Evolutionary conservation across 805 yeast genomes (phyloP), one percentile per base, ranked within the genome.

Genomic region (Nadsonia fulvescens): DNA sequence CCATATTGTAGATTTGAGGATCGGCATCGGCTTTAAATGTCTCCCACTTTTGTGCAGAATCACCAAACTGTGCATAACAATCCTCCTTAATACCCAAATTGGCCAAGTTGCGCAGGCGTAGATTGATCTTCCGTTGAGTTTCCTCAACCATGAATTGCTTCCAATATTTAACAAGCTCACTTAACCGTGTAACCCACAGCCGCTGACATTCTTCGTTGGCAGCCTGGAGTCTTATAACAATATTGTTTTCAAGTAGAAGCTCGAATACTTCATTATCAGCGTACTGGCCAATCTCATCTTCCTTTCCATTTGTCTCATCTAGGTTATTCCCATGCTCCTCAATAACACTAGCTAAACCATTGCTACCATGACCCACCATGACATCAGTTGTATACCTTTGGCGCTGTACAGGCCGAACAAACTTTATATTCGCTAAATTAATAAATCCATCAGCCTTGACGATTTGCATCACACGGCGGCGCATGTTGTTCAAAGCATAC

Each of bases 401-500:
- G 43, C 32, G 18, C 15, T 20, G 15, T 4, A 61, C 50, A 3
- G 49, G 39, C 10, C 39, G 32, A 4, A 74, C 51, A 0, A 47
- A 49, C 5, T 39, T 43, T 2, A 76, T 56, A 5, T 58, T 54
- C 12, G 62, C 45, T 27, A 83, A 36, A 40, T 81, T 78, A 5
- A 83, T 39, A 8, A 75, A 49, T 0, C 70, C 70, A 15, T 63
- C 61, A 0, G 92, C 62, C 27, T 63, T 61, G 1, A 66, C 44
- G 4, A 78, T 45, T 29, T 64, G 63, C 13, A 57, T 54, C 1
- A 69, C 48, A 27, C 72, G 57, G 31, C 95, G 56, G 33, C 71
- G 70, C 21, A 63, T 62, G 34, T 78, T 86, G 14, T 57, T 54
- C n/a, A 67, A 37, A 0, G 91, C 91, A 22, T 48, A 49, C 1